phyloP scores from a whole-genome alignment of 2,329 filamentous ascomycete genomes.

The Arthrobotrys pseudoclavata region DNA sequence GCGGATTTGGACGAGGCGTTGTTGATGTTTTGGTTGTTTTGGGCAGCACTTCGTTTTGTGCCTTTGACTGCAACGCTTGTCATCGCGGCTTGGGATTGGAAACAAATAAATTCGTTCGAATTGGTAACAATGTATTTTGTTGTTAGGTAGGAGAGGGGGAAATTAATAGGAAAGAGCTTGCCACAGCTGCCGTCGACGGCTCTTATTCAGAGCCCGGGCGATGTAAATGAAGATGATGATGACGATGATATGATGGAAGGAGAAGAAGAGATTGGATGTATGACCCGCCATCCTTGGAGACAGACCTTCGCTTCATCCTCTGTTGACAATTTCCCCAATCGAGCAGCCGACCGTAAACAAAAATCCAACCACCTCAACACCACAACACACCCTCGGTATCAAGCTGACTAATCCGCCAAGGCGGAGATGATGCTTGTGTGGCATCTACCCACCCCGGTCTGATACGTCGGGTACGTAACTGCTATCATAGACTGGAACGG shows the following conservation, averaged over 20 bases:
- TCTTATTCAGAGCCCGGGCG: constrained; percentile 22
- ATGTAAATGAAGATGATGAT: neutral
- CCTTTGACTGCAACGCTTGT: constrained; percentile 54
- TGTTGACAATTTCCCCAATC: constrained; percentile 55
- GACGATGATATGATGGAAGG: neutral
- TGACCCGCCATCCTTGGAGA: neutral
- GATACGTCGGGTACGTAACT: constrained; percentile 33
- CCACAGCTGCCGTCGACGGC: constrained; percentile 47
- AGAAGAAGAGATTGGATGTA: constrained; percentile 31
- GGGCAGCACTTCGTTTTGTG: constrained; percentile 40
- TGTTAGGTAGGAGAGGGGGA: neutral
- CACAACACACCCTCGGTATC: constrained; percentile 17
- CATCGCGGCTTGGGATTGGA: constrained; percentile 46
- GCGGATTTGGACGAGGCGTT: constrained; percentile 27
- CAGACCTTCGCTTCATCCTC: neutral
- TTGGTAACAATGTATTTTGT: neutral
- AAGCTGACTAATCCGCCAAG: constrained; percentile 41
- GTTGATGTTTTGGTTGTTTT: constrained; percentile 54
- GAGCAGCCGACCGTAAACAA: constrained; percentile 56
- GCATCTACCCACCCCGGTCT: constrained; percentile 49
- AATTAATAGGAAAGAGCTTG: constrained; percentile 27
- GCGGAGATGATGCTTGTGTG: constrained; percentile 46
- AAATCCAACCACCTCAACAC: constrained; percentile 52
- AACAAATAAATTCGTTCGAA: constrained; percentile 14
- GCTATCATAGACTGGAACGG: neutral